These are phyloP conservation scores for Boeremia lycopersici DNA, from an alignment of 2,329 filamentous ascomycete genomes.

Conservation along the genomic window DNA sequence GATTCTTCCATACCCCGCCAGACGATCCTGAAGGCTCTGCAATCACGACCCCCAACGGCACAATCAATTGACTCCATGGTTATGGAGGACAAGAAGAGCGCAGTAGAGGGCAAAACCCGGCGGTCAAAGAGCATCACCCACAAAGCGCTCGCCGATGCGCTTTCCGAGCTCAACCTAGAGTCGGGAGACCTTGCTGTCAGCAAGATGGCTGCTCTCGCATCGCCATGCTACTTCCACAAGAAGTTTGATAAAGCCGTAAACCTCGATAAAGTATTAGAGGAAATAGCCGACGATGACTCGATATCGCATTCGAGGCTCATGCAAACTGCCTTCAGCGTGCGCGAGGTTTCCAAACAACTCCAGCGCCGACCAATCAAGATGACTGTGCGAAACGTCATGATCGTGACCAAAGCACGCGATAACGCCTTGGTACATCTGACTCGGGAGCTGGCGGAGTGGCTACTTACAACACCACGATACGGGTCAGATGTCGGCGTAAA, in stretches of 20 bases:
- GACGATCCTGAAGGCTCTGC: constrained; percentile 81
- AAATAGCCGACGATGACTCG: constrained; percentile 85
- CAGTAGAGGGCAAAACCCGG: constrained; percentile 29
- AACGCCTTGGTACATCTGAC: constrained; percentile 91
- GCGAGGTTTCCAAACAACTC: constrained; percentile 94
- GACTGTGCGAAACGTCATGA: constrained; percentile 94
- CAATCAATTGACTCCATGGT: constrained; percentile 69
- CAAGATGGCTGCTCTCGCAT: constrained; percentile 73
- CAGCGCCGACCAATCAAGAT: constrained; percentile 90
- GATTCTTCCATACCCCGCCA: constrained; percentile 72
- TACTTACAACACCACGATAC: constrained; percentile 87
- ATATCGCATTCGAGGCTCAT: constrained; percentile 93
- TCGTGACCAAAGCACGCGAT: constrained; percentile 96
- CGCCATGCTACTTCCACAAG: constrained; percentile 97
- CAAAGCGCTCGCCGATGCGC: constrained; percentile 67
- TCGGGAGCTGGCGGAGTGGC: constrained; percentile 83
- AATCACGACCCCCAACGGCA: constrained; percentile 63
- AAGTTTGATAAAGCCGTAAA: constrained; percentile 96
- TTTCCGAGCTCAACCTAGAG: constrained; percentile 58
- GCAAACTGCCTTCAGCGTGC: constrained; percentile 91
- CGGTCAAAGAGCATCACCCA: constrained; percentile 41
- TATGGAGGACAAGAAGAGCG: constrained; percentile 50
- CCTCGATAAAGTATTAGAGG: constrained; percentile 91
- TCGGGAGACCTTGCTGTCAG: constrained; percentile 50
- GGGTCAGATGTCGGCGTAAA: constrained; percentile 89